Percentiles rank a stretch among this genome's conserved stretches.
These are phyloP conservation scores for Phalaenopsis equestris DNA, from an alignment of 106 monocot species.

Conservation along the genomic window DNA sequence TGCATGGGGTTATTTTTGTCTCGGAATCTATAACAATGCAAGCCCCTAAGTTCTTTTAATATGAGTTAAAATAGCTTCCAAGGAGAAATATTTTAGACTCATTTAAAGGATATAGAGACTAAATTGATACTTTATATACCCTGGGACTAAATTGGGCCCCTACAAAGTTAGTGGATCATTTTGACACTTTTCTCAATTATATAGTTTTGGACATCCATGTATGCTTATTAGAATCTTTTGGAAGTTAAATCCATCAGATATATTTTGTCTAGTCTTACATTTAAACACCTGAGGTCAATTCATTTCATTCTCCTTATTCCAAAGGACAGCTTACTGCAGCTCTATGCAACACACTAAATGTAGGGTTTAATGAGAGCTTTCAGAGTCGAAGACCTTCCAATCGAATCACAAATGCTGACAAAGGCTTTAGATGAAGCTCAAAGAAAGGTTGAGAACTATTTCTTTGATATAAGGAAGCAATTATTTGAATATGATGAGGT, in stretches of 20 bases:
- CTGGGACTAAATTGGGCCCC: no score
- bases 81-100: no score
- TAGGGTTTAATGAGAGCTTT: conserved; percentile 98
- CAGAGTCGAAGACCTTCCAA: conserved; percentile 93
- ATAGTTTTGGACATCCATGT: not conserved
- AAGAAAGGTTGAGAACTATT: conserved; percentile 95
- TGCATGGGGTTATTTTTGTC: no score
- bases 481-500: conserved; percentile 96
- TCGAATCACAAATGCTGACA: conserved; percentile 91
- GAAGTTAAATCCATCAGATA: not conserved
- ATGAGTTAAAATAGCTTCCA: no score
- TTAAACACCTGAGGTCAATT: not conserved
- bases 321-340: not conserved
- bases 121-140: no score
- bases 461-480: conserved; percentile 95
- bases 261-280: not conserved
- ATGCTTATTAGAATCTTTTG: not conserved
- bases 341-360: conserved; percentile 11
- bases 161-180: no score
- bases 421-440: conserved; percentile 98
- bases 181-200: not conserved
- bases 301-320: not conserved
- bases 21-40: no score
- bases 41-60: no score
- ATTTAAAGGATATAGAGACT: no score